Percentiles rank a stretch among this genome's conserved stretches.
phyloP scores from a whole-genome alignment of 805 yeast genomes.

The Candida koratica region DNA sequence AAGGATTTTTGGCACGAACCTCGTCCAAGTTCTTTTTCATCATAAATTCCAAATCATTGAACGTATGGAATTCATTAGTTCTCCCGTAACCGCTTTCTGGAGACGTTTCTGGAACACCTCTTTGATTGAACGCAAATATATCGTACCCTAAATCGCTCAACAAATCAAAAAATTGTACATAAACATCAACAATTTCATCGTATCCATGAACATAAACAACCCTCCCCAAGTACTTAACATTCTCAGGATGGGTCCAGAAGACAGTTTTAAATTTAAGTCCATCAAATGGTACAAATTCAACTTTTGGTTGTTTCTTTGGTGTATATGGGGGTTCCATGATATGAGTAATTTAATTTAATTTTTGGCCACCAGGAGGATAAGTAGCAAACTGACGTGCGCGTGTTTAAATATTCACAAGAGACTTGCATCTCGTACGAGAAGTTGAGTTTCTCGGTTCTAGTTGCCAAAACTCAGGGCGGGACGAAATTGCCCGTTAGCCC shows the following conservation, averaged over 20 bases:
- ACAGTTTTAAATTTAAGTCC: slow-evolving; percentile 41
- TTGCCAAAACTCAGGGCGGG: too few species aligned
- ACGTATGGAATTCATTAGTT: slow-evolving; percentile 54
- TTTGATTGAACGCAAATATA: slow-evolving; percentile 64
- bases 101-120: slow-evolving; percentile 71
- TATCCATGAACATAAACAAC: slow-evolving; percentile 69
- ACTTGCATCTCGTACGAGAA: too few species aligned
- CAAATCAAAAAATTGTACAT: slow-evolving; percentile 51
- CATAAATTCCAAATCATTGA: slow-evolving; percentile 58
- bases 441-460: too few species aligned
- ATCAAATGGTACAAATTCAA: slow-evolving; percentile 29
- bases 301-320: slow-evolving; percentile 27
- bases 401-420: too few species aligned
- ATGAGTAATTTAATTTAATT: too few species aligned
- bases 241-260: slow-evolving; percentile 32
- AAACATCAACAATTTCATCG: slow-evolving; percentile 52
- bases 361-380: too few species aligned
- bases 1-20: slow-evolving; percentile 8
- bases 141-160: slow-evolving; percentile 56
- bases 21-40: slow-evolving; percentile 39
- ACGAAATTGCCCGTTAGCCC: too few species aligned
- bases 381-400: too few species aligned
- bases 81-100: slow-evolving; percentile 50
- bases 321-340: slow-evolving; percentile 26
- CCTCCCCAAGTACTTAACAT: slow-evolving; percentile 46